A percentile compares a stretch with the other conserved stretches of the same genome.
phyloP scores from a whole-genome alignment of 352 stramenopile genomes.

The Phytophthora crassamura region DNA sequence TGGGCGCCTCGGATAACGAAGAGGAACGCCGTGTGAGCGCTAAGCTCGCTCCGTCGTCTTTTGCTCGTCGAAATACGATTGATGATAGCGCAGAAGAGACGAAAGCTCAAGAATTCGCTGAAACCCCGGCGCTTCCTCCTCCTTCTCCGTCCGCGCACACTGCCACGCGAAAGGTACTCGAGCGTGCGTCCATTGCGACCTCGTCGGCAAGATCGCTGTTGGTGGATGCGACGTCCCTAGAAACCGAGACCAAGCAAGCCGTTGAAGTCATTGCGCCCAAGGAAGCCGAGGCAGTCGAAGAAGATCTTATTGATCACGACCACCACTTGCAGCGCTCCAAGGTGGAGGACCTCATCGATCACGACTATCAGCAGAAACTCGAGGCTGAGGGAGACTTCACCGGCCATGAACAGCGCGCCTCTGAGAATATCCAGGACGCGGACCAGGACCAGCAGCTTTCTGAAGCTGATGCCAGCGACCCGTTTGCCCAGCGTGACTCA shows the following conservation, averaged over 20 bases:
- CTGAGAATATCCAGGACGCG: constrained; percentile 3
- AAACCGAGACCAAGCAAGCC: constrained; percentile 5
- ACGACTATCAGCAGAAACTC: constrained; percentile 12
- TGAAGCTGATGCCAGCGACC: constrained; percentile 11
- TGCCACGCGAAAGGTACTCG: constrained; percentile 41
- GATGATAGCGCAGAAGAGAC: constrained; percentile 58
- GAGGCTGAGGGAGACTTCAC: constrained; percentile 6
- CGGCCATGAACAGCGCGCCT: constrained; percentile 1
- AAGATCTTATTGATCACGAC: constrained; percentile 24
- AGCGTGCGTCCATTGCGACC: constrained; percentile 41
- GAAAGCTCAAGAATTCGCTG: constrained; percentile 59
- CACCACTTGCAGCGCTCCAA: constrained; percentile 11
- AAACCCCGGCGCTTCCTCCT: constrained; percentile 48
- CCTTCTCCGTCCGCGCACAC: constrained; percentile 52
- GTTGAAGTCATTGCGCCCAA: constrained; percentile 7
- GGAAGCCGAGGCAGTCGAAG: constrained; percentile 4
- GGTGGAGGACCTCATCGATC: constrained; percentile 23
- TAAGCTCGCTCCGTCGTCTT: constrained; percentile 5
- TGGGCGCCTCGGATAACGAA: constrained; percentile 48
- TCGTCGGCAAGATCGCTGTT: constrained; percentile 19
- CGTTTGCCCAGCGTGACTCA: constrained; percentile 48
- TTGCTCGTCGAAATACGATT: background rate
- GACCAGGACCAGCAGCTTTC: constrained; percentile 15
- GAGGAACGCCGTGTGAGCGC: constrained; percentile 24
- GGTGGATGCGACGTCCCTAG: constrained; percentile 2